These are phyloP conservation scores for Fallopia convolvulus DNA, from an alignment of 148 eudicot species.

Conservation along the genomic window DNA sequence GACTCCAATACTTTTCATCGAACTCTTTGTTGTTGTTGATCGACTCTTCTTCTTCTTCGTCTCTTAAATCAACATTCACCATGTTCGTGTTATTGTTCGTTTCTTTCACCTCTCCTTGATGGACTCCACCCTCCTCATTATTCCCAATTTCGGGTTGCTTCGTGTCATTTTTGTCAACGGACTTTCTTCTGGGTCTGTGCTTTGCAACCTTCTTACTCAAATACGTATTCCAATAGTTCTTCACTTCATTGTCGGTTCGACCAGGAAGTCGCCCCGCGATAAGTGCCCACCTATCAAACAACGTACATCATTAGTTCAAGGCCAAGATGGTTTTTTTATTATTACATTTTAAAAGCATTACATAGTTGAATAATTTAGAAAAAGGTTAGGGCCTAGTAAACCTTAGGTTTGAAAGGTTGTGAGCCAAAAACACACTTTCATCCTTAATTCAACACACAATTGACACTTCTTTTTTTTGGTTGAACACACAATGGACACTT, in stretches of 20 bases:
- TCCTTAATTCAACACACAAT: no score
- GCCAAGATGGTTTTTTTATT: no score
- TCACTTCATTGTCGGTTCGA: conserved; percentile 8
- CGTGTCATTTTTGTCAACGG: neutral
- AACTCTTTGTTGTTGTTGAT: neutral
- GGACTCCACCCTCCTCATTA: neutral
- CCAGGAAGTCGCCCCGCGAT: conserved; percentile 1
- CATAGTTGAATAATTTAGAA: no score
- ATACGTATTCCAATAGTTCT: conserved; percentile 3
- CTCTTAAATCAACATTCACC: neutral
- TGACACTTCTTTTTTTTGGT: no score
- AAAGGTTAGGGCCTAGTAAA: no score
- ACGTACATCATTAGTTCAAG: no score
- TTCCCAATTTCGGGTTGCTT: neutral
- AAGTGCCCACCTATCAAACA: neutral
- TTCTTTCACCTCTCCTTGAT: neutral
- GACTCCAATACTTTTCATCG: neutral
- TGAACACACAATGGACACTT: no score
- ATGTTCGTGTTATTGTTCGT: neutral
- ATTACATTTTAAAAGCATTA: no score
- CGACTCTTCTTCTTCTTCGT: neutral
- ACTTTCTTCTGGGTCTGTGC: neutral
- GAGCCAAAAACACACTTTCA: no score
- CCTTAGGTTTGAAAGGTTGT: no score
- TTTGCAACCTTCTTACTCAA: neutral